Conservation (phyloP, 2,329 filamentous ascomycete species). For the Conoideocrella luteorostrata region DNA sequence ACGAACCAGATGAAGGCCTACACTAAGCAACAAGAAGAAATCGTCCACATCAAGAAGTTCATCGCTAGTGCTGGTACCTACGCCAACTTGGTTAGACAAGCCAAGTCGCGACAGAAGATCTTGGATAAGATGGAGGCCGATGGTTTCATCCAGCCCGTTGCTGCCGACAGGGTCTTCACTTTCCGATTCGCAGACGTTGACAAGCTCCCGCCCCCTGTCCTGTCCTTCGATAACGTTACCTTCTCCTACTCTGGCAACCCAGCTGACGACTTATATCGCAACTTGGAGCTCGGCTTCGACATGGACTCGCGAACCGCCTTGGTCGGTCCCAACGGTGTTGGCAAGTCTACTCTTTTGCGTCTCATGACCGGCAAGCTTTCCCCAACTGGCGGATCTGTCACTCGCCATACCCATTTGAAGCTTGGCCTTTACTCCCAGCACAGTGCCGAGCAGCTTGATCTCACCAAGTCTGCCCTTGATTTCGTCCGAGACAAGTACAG, state of each 20-base stretch:
- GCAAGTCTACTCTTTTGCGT: constrained; percentile 92
- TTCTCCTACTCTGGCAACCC: constrained; percentile 93
- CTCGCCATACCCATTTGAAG: constrained; percentile 95
- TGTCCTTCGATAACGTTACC: constrained; percentile 94
- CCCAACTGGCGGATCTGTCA: constrained; percentile 74
- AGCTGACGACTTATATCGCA: constrained; percentile 89
- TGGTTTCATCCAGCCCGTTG: constrained; percentile 91
- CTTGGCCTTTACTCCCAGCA: constrained; percentile 97
- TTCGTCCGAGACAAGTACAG: constrained; percentile 95
- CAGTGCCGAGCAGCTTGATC: constrained; percentile 94
- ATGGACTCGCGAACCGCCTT: constrained; percentile 98
- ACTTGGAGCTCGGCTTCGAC: constrained; percentile 97
- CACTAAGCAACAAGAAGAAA: constrained; percentile 98
- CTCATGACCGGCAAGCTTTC: constrained; percentile 95
- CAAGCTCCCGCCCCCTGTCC: constrained; percentile 94
- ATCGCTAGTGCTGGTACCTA: constrained; percentile 99
- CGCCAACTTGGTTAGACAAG: constrained; percentile 97
- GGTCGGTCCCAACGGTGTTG: constrained; percentile 97
- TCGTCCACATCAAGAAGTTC: constrained; percentile 99
- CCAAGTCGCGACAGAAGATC: constrained; percentile 99
- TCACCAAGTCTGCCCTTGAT: constrained; percentile 95
- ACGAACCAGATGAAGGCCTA: constrained; percentile 99
- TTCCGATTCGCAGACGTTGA: constrained; percentile 99
- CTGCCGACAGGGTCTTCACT: constrained; percentile 80
- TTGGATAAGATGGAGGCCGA: constrained; percentile 99